phyloP scores from a whole-genome alignment of 2,329 filamentous ascomycete genomes.

The Cladophialophora exuberans region DNA sequence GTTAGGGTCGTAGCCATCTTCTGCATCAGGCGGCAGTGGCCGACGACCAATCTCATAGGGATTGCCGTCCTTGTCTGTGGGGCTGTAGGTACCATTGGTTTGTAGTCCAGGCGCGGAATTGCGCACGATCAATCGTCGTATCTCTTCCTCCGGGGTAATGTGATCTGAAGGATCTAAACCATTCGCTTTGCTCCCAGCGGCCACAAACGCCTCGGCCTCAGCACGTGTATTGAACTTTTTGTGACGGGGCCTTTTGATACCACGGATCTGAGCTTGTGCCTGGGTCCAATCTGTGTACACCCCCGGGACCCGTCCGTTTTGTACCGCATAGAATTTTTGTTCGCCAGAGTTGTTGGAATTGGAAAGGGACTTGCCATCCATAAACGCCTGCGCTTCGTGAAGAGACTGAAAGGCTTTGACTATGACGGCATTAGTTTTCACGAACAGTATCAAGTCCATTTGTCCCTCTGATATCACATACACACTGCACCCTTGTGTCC shows the following conservation, averaged over 20 bases:
- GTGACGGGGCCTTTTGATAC: constrained; percentile 69
- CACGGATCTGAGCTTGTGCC: constrained; percentile 73
- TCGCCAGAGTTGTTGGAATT: constrained; percentile 40
- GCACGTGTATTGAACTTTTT: constrained; percentile 69
- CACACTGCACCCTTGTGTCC: constrained; percentile 69
- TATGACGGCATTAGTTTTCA: constrained; percentile 41
- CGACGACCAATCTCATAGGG: constrained; percentile 58
- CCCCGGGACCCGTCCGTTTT: constrained; percentile 60
- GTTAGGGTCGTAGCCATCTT: constrained; percentile 65
- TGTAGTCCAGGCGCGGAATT: constrained; percentile 42
- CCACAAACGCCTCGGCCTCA: constrained; percentile 80
- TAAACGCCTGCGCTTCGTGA: constrained; percentile 78
- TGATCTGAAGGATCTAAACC: constrained; percentile 9
- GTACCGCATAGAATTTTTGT: constrained; percentile 62
- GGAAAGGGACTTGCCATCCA: constrained; percentile 61
- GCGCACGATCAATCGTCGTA: constrained; percentile 31
- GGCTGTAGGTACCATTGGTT: constrained; percentile 40
- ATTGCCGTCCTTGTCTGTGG: constrained; percentile 47
- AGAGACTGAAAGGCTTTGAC: constrained; percentile 77
- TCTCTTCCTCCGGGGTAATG: constrained; percentile 31
- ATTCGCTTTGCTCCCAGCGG: constrained; percentile 39
- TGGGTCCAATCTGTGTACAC: constrained; percentile 70
- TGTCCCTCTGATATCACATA: constrained; percentile 54
- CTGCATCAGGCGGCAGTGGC: constrained; percentile 57
- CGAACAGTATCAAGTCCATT: not conserved